Percentiles rank a stretch among this genome's conserved stretches.
phyloP scores from a whole-genome alignment of 2,329 filamentous ascomycete species.

The Alternaria longipes region DNA sequence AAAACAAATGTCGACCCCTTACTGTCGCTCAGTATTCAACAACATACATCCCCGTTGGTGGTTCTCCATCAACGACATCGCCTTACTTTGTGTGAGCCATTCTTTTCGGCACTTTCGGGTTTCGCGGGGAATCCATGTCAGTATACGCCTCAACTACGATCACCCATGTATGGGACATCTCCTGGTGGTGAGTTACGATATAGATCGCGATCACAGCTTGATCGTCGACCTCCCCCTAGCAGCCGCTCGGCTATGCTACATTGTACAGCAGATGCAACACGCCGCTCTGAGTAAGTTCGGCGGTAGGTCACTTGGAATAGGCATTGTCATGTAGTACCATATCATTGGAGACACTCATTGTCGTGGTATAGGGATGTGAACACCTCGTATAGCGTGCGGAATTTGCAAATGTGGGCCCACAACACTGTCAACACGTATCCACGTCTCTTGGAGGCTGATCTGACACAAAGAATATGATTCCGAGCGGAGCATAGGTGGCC shows the following conservation, averaged over 20 bases:
- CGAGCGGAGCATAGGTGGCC: background rate
- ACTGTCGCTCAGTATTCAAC: background rate
- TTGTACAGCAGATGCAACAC: background rate
- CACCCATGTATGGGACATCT: background rate
- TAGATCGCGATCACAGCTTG: background rate
- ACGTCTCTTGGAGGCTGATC: background rate
- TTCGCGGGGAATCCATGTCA: conserved; percentile 1
- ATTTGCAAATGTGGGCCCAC: background rate
- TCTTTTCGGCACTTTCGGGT: conserved; percentile 1
- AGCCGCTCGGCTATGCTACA: background rate
- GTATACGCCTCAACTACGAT: background rate
- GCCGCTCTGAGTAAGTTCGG: background rate
- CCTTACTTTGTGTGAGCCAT: background rate
- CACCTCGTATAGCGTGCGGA: background rate
- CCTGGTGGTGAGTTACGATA: background rate
- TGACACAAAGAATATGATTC: background rate
- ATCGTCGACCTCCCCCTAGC: background rate
- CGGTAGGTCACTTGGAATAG: background rate
- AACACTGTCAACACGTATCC: background rate
- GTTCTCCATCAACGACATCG: background rate
- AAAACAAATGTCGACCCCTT: background rate
- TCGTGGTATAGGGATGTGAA: background rate
- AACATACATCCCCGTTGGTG: background rate
- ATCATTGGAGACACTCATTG: background rate
- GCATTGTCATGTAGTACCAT: background rate